Conservation (phyloP, 2,329 filamentous ascomycete species). For the Penicillium sp. region DNA sequence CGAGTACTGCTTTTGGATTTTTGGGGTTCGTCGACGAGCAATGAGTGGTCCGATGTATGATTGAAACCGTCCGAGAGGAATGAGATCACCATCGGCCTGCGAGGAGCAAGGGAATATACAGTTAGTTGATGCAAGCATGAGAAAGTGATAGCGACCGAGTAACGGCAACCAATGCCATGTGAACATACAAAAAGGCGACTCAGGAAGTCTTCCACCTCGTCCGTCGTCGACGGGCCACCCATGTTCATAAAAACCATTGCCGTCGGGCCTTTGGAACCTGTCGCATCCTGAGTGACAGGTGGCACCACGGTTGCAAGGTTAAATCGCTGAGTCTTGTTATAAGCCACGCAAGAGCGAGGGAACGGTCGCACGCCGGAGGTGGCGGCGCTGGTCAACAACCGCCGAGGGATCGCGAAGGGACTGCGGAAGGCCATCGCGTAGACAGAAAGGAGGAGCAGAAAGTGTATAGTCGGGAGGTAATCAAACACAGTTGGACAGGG, state of each 20-base stretch:
- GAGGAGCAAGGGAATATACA: conserved; percentile 8
- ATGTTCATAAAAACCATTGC: conserved; percentile 99
- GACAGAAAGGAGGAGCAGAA: not conserved
- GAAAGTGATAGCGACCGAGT: not conserved
- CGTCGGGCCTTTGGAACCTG: conserved; percentile 76
- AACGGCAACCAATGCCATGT: not conserved
- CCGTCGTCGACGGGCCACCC: conserved; percentile 88
- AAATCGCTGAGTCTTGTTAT: conserved; percentile 30
- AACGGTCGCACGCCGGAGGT: conserved; percentile 26
- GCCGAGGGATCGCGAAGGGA: conserved; percentile 37
- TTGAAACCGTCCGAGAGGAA: conserved; percentile 91
- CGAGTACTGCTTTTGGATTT: conserved; percentile 94
- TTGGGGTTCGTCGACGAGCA: conserved; percentile 83
- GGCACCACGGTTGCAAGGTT: conserved; percentile 66
- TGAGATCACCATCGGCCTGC: conserved; percentile 88
- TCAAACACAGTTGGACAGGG: not conserved
- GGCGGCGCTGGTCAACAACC: conserved; percentile 28
- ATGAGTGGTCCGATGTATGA: conserved; percentile 89
- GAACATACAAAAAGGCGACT: conserved; percentile 83
- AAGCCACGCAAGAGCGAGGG: conserved; percentile 26
- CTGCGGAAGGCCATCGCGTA: conserved; percentile 47
- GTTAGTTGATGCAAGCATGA: conserved; percentile 15
- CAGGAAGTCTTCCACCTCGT: conserved; percentile 87
- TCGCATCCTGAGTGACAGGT: conserved; percentile 78
- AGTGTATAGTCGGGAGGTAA: not conserved